phyloP scores from a whole-genome alignment of 2,329 filamentous ascomycete species.

The Ambrosiella xylebori region DNA sequence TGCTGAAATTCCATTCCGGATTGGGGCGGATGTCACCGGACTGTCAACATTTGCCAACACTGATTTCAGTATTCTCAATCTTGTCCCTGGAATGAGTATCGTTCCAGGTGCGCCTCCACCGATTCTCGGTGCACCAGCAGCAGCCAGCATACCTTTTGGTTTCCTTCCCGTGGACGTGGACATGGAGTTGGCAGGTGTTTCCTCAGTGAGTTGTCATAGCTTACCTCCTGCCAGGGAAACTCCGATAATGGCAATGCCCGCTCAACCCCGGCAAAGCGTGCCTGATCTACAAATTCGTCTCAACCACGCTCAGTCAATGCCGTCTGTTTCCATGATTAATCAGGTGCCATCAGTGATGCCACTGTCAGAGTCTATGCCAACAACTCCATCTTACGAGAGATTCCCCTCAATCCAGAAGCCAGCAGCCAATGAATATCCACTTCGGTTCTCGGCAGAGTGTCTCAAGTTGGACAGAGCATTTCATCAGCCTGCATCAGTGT shows the following conservation, averaged over 20 bases:
- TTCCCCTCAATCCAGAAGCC: not conserved
- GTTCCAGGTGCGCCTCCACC: too few species aligned
- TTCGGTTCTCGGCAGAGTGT: conserved; percentile 37
- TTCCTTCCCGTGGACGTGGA: not conserved
- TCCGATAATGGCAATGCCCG: not conserved
- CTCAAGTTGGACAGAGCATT: conserved; percentile 29
- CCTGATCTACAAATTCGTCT: not conserved
- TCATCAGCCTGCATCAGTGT: conserved; percentile 30
- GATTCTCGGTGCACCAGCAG: too few species aligned
- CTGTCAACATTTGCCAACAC: conserved; percentile 24
- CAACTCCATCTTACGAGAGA: conserved; percentile 6
- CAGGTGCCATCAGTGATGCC: conserved; percentile 1
- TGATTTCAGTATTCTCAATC: conserved; percentile 29
- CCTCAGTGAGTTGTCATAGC: not conserved
- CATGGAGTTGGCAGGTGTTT: not conserved
- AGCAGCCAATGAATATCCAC: conserved; percentile 21
- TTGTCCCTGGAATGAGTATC: too few species aligned
- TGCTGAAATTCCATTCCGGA: conserved; percentile 22
- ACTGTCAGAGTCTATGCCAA: not conserved
- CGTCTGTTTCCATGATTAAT: not conserved
- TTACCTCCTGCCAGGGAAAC: not conserved
- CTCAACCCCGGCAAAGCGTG: not conserved
- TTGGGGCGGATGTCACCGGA: conserved; percentile 26
- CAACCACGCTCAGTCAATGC: conserved; percentile 1
- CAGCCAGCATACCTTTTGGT: too few species aligned